Percentiles rank a stretch among this genome's conserved stretches.
phyloP scores from a whole-genome alignment of 805 yeast species.

The Candida verbasci region DNA sequence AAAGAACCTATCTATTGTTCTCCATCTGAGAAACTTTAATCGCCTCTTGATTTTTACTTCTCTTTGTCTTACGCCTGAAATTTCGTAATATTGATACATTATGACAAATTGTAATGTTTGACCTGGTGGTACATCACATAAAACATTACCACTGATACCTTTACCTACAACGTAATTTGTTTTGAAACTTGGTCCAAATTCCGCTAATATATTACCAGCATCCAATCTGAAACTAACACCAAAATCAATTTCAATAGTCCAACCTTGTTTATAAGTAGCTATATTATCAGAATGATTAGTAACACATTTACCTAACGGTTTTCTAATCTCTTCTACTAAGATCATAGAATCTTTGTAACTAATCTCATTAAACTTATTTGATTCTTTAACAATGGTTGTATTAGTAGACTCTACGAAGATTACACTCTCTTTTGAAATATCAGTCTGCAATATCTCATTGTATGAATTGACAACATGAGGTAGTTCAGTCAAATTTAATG shows the following conservation, averaged over 20 bases:
- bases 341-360: background rate
- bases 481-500: background rate
- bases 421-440: background rate
- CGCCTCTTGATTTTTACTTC: slow-evolving; percentile 1
- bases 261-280: slow-evolving; percentile 10
- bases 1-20: background rate
- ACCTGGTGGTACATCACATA: slow-evolving; percentile 7
- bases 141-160: slow-evolving; percentile 5
- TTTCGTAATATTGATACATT: slow-evolving; percentile 2
- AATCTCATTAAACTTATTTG: background rate
- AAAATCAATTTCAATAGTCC: slow-evolving; percentile 7
- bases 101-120: slow-evolving; percentile 8
- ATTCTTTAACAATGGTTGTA: background rate
- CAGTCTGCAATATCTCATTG: background rate
- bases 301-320: slow-evolving; percentile 7
- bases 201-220: slow-evolving; percentile 3
- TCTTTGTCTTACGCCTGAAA: slow-evolving; percentile 7
- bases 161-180: slow-evolving; percentile 1
- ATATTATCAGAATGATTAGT: slow-evolving; percentile 4
- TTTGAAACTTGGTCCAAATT: slow-evolving; percentile 5
- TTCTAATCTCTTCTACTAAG: background rate
- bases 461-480: background rate
- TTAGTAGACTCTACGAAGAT: background rate
- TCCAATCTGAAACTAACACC: slow-evolving; percentile 5
- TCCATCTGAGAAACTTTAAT: slow-evolving; percentile 7